Evolutionary conservation across 805 yeast genomes (phyloP), one percentile per base, ranked within the genome.

Genomic region (Ogataea henricii): DNA sequence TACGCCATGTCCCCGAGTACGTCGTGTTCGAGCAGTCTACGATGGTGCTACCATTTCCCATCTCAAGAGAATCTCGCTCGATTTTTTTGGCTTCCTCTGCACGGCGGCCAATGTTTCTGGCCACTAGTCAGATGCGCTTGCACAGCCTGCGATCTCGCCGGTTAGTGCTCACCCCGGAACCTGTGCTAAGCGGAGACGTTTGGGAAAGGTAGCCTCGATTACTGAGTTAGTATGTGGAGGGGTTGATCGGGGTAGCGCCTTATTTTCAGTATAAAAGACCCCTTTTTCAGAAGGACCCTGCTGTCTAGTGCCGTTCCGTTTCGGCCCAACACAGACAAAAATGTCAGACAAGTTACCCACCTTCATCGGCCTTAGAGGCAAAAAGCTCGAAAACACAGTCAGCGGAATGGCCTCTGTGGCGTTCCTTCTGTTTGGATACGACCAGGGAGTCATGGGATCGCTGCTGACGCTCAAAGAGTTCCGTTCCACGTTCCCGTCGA

Each of bases 401-500:
- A 50, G 52, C 14, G 21, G 45, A 1, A 48, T 59, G 53, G 58
- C 62, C 1, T 56, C 60, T 1, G 46, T 52, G 21, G 74, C 72
- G 8, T 71, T 71, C 44, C 51, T 67, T 10, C 67, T 74, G 25
- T 76, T 76, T 53, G 81, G 81, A 39, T 76, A 74, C 50, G 79
- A 76, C 54, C 81, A 76, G 59, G 81, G 79, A 54, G 74, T 75
- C 48, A 73, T 74, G 77, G 73, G 76, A 32, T 51, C 59, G 4
- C 35, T 61, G 25, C 46, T 61, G 18, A 57, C 63, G 5, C 43
- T 59, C 33, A 47, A 46, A n/a, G 46, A 48, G 29, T 59, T 58
- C 45, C 48, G 54, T 40, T 38, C 21, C 1, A 51, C 55, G 3
- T 60, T 58, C 35, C 62, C 60, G 9, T 41, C 46, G 1, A 60